Evolutionary conservation across 2,329 filamentous ascomycete genomes (phyloP).

Genomic region (Ceratocystis diversiconidia): DNA sequence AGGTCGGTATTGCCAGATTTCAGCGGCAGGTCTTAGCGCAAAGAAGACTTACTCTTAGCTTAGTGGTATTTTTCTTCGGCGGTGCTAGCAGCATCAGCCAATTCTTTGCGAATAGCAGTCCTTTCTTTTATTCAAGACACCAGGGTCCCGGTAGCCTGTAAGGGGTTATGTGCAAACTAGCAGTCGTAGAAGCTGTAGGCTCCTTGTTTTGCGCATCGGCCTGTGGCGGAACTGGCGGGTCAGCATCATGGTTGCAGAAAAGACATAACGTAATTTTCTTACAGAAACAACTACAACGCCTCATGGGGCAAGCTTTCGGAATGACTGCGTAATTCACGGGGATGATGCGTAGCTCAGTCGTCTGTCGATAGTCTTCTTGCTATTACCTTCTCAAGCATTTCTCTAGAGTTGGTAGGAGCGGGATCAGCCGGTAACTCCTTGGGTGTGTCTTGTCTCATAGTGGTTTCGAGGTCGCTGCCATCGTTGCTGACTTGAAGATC

Average conservation of each 20-base stretch:
- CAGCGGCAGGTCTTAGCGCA: too few relatives aligned
- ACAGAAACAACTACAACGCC: conserved; percentile 33
- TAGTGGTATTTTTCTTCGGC: conserved; percentile 29
- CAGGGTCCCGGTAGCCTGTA: conserved; percentile 26
- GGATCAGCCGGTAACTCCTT: too few relatives aligned
- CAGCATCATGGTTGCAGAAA: neutral
- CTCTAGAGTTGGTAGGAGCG: too few relatives aligned
- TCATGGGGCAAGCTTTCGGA: conserved; percentile 27
- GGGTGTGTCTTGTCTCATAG: too few relatives aligned
- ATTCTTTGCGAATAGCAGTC: conserved; percentile 31
- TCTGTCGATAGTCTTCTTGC: too few relatives aligned
- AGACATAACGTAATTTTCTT: conserved; percentile 9
- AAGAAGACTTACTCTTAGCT: conserved; percentile 20
- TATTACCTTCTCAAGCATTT: too few relatives aligned
- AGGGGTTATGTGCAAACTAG: conserved; percentile 28
- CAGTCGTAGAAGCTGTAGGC: conserved; percentile 28
- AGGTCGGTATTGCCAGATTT: neutral
- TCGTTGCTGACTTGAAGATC: too few relatives aligned
- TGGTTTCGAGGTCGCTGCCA: too few relatives aligned
- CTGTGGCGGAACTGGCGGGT: neutral
- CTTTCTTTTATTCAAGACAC: conserved; percentile 28
- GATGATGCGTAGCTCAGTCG: too few relatives aligned
- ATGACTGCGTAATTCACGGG: conserved; percentile 20
- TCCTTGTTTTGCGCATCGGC: conserved; percentile 26
- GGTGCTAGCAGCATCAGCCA: conserved; percentile 33